Base-by-base conservation (phyloP, 2,329 filamentous ascomycete genomes). In the Fonsecaea pedrosoi region DNA sequence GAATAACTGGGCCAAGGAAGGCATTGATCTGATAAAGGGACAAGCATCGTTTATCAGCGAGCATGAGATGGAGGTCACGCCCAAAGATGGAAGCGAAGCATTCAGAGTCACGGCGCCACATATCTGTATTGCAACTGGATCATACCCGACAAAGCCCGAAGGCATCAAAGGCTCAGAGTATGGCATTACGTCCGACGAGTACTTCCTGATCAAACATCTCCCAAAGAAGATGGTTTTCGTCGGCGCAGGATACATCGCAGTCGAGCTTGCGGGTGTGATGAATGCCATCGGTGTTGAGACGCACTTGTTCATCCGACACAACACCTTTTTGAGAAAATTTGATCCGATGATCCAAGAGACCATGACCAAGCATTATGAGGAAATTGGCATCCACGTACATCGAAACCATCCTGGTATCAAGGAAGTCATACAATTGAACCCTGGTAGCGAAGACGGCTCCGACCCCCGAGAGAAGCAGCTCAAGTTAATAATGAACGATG, bases 301-400 rank as follows among this genome's bases (percentile, higher is more conserved):
- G 2, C 81, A 84, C 74, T 77, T 84, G 78, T 83, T 83, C 72
- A 82, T 84, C 69, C 79, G 82, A 12, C 79, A 80, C 8, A 74
- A 83, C 48, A 79, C 74, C 12, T 82, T 85, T 68, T 73, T 85
- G 69, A 77, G 83, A 68, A 83, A 80, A 69, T 84, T 85, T 70
- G 82, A 85, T 73, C 82, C 82, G 0, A 84, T 84, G 82, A 74
- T 85, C 59, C 82, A 83, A 71, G 76, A 83, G 59, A 84, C 82
- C 12, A 80, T 85, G 79, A 84, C 82, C 12, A 78, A 81, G 63
- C 78, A 81, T 48, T 85, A 85, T 68, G 83, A 83, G 70, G 79
- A 81, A 42, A 74, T 77, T 3, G 83, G 83, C 12, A 77, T 85
- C 30, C 77, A 80, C 40, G 74, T 85, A 18, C 82, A 85, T 75